phyloP scores from a whole-genome alignment of 1,284 basidiomycete species.

The Mycena sp. region DNA sequence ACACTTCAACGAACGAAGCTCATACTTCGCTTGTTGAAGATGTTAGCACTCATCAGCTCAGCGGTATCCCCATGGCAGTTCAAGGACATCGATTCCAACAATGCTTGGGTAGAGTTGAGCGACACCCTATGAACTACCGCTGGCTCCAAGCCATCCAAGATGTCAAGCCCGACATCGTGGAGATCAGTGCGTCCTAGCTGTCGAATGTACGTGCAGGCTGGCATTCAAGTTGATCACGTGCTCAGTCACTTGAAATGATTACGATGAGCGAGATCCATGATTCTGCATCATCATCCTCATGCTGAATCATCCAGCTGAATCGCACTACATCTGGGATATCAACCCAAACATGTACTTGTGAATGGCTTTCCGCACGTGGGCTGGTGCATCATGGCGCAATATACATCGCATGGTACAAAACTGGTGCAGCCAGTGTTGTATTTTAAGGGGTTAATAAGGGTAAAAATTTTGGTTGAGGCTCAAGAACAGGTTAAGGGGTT shows the following conservation, averaged over 20 bases:
- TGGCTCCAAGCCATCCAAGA: conserved; percentile 44
- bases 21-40: no score
- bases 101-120: conserved; percentile 46
- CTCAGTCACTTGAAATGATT: conserved; percentile 40
- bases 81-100: conserved; percentile 47
- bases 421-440: no score
- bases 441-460: no score
- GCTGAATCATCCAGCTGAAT: conserved; percentile 18
- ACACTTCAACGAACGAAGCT: no score
- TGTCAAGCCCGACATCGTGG: conserved; percentile 50
- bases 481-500: no score
- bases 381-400: no score
- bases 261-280: conserved; percentile 24
- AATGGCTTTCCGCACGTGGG: no score
- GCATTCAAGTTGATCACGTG: background rate
- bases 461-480: no score
- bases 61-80: conserved; percentile 58
- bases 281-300: background rate
- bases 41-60: conserved; percentile 14
- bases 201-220: no score
- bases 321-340: conserved; percentile 42
- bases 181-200: conserved; percentile 38
- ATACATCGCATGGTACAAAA: no score
- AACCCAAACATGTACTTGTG: conserved; percentile 43
- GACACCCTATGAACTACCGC: conserved; percentile 46